Conservation (phyloP, 2,329 filamentous ascomycete species). For the Fusarium concolor region DNA sequence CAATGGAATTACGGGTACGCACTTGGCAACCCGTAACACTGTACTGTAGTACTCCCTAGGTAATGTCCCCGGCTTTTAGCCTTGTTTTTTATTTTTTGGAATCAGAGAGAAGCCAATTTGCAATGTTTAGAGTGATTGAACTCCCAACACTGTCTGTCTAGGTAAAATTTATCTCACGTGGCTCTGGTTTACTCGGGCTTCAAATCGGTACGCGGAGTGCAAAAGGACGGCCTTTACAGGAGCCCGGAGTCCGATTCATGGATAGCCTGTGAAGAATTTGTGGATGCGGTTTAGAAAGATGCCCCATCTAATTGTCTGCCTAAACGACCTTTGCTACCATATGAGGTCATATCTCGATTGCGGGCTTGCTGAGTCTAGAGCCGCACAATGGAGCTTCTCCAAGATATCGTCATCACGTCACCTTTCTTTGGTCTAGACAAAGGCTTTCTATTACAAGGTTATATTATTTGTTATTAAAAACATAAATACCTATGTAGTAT, state of each 20-base stretch:
- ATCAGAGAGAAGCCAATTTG: neutral
- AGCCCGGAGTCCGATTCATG: constrained; percentile 13
- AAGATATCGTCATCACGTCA: constrained; percentile 3
- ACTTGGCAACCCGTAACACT: neutral
- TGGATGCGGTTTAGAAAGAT: too few relatives aligned
- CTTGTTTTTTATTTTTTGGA: neutral
- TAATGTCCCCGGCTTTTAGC: neutral
- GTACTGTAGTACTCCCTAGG: too few relatives aligned
- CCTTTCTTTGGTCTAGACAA: neutral
- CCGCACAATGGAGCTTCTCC: too few relatives aligned
- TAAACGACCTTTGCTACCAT: neutral
- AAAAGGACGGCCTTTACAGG: neutral
- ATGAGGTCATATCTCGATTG: constrained; percentile 28
- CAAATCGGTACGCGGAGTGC: constrained; percentile 11
- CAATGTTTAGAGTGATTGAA: too few relatives aligned
- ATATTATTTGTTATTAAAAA: too few relatives aligned
- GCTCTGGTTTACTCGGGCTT: neutral
- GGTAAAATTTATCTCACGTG: neutral
- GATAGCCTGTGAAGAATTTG: too few relatives aligned
- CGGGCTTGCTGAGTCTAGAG: neutral
- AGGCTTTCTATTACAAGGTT: too few relatives aligned
- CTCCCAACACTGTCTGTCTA: neutral
- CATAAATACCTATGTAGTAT: too few relatives aligned
- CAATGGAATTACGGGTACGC: constrained; percentile 1
- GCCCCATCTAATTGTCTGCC: neutral